Evolutionary conservation across 2,329 filamentous ascomycete genomes (phyloP).

Genomic region (Fonsecaea multimorphosa): DNA sequence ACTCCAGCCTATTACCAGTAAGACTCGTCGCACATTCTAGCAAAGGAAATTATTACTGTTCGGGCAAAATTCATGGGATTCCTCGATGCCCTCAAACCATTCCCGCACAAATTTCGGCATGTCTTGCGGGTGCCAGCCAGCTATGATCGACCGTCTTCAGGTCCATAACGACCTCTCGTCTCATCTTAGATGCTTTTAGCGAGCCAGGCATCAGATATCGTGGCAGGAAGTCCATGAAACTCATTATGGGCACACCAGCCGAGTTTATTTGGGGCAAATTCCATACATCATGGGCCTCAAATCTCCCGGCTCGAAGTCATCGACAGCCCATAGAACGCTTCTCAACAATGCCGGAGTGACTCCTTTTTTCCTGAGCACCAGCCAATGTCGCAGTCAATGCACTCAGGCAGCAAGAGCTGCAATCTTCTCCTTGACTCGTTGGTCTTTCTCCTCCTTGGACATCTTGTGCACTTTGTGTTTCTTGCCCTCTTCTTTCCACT

Average conservation of each 20-base stretch:
- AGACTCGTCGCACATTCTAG: not conserved
- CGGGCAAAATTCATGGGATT: no score
- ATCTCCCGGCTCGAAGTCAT: not conserved
- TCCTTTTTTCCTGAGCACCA: not conserved
- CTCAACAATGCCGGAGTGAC: not conserved
- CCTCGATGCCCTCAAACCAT: not conserved
- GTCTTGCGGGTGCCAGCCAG: not conserved
- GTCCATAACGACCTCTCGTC: not conserved
- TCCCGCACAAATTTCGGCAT: not conserved
- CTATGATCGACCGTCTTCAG: not conserved
- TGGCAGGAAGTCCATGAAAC: not conserved
- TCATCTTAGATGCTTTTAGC: not conserved
- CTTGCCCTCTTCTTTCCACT: conserved; percentile 94
- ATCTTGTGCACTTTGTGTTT: conserved; percentile 83
- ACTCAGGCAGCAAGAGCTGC: conserved; percentile 67
- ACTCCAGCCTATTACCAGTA: not conserved
- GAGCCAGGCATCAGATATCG: not conserved
- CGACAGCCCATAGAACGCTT: not conserved
- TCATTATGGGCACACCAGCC: not conserved
- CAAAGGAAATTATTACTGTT: not conserved
- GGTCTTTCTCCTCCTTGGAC: conserved; percentile 80
- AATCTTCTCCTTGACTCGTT: conserved; percentile 89
- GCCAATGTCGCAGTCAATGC: not conserved
- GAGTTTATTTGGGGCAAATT: not conserved
- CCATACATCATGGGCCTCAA: not conserved